These are phyloP conservation scores for Fusarium agapanthi DNA, from an alignment of 2,329 filamentous ascomycete species.

Conservation along the genomic window DNA sequence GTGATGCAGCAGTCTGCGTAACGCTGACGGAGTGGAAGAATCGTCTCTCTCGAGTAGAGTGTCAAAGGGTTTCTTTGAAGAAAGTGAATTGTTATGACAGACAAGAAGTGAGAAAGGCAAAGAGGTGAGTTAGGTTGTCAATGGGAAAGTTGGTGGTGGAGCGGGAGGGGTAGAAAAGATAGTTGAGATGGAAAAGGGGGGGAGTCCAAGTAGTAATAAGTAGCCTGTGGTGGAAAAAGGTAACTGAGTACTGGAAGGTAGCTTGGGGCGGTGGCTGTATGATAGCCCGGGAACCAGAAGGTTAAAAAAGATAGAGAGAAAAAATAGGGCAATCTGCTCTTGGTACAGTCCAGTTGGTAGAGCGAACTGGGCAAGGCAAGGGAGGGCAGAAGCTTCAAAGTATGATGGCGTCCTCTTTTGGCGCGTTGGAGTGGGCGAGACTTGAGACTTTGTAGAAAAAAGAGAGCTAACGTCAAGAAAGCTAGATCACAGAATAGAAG, in stretches of 20 bases:
- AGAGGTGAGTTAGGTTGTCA: slow-evolving; percentile 40
- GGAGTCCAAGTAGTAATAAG: slow-evolving; percentile 43
- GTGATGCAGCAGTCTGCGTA: slow-evolving; percentile 2
- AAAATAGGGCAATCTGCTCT: slow-evolving; percentile 35
- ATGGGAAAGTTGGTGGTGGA: slow-evolving; percentile 41
- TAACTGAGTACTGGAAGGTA: background rate
- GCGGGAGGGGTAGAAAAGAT: slow-evolving; percentile 40
- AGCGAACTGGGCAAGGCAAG: slow-evolving; percentile 27
- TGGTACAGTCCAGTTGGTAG: background rate
- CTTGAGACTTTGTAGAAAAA: slow-evolving; percentile 29
- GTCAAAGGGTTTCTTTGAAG: slow-evolving; percentile 20
- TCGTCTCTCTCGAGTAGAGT: slow-evolving; percentile 14
- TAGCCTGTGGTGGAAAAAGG: slow-evolving; percentile 7
- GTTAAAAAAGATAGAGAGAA: slow-evolving; percentile 28
- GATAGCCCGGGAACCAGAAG: slow-evolving; percentile 15
- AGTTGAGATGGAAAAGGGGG: slow-evolving; percentile 37
- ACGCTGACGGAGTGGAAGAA: slow-evolving; percentile 6
- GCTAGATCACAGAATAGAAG: slow-evolving; percentile 28
- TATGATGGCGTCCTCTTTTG: slow-evolving; percentile 32
- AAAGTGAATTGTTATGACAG: slow-evolving; percentile 26
- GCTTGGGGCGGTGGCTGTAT: slow-evolving; percentile 9
- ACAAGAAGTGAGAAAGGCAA: slow-evolving; percentile 28
- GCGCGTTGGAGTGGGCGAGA: slow-evolving; percentile 31
- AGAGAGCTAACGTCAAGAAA: slow-evolving; percentile 35
- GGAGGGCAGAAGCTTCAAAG: slow-evolving; percentile 26